Evolutionary conservation across 129 eudicot genomes (phyloP), one percentile per base, ranked within the genome.

Genomic region (Deinandra increscens): DNA sequence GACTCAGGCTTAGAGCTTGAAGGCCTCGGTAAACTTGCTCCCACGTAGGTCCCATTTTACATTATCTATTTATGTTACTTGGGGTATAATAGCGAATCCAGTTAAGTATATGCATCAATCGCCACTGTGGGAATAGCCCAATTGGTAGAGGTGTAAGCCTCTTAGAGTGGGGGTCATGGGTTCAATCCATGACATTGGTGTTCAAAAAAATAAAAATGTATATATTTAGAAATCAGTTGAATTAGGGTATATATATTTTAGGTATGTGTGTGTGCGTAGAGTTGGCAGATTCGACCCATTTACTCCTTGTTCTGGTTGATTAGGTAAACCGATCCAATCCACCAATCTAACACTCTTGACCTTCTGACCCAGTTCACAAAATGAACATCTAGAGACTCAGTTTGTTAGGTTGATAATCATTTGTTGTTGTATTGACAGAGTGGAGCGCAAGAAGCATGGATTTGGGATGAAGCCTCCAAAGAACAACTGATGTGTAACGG

Each of bases 11-110:
- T 81, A 83, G 97, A 94, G 86, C 94, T 94, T 6, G 83, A 85
- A 61, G 75, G 91, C 74, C 97, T 94, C 3, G 99, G 99, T 74
- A 89, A 90, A 77, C 97, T 94, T 74, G 99, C 99, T 36, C 99
- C 99, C 9, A 85, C 97, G 99, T 94, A 79, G 87, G 96, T 68
- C 49, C 56, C 49, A 10, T 49, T 49, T 49, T 18, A 49, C 31
- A 6, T 19, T 26, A 51, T 51, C 13, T 18, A 4, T 23, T 42
- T 64, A 42, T 64, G 54, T 13, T 22, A 42, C 36, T 15, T 34
- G 45, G 22, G 66, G 23, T 60, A 34, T 12, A 60, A 5, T 31
- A n/a, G 23, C 44, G 23, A 60, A 60, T 60, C 33, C 7, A 34
- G 44, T 60, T 60, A 31, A 6, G 18, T 33, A 14, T 26, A 36